Evolutionary conservation across 1,284 basidiomycete genomes (phyloP).

Genomic region (Ustilago curta): DNA sequence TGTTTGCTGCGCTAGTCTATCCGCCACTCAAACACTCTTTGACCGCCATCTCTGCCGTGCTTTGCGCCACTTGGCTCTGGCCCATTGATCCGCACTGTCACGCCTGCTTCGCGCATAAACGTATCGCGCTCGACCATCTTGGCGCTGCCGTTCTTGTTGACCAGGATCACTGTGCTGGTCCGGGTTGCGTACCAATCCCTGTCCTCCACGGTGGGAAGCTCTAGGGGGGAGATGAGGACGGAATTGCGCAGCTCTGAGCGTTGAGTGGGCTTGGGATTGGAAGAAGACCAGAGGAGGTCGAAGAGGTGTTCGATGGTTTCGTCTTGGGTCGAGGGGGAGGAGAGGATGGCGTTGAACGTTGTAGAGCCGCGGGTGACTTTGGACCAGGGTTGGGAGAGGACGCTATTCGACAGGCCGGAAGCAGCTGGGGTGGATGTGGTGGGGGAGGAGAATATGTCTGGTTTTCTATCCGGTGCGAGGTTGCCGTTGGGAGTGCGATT

Average conservation of each 20-base stretch:
- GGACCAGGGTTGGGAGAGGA: constrained; percentile 35
- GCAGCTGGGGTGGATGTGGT: neutral
- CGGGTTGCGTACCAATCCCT: constrained; percentile 52
- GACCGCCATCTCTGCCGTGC: constrained; percentile 10
- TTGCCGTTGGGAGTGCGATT: constrained; percentile 32
- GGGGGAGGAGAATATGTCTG: constrained; percentile 15
- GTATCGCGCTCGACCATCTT: constrained; percentile 48
- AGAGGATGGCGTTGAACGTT: constrained; percentile 12
- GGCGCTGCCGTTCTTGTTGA: constrained; percentile 21
- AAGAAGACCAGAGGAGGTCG: constrained; percentile 37
- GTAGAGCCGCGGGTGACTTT: constrained; percentile 30
- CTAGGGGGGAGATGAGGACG: constrained; percentile 43
- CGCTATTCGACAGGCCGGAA: constrained; percentile 33
- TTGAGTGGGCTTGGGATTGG: constrained; percentile 14
- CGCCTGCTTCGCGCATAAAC: constrained; percentile 12
- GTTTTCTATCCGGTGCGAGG: neutral
- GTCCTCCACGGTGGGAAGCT: neutral
- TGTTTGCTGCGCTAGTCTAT: neutral
- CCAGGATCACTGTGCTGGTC: constrained; percentile 44
- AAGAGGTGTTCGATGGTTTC: constrained; percentile 31
- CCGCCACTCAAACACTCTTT: constrained; percentile 22
- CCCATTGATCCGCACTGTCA: constrained; percentile 25
- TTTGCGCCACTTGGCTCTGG: constrained; percentile 8
- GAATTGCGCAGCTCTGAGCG: constrained; percentile 35
- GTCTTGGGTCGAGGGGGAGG: neutral